phyloP scores from a whole-genome alignment of 2,329 filamentous ascomycete genomes.

The Penicillium sp. region DNA sequence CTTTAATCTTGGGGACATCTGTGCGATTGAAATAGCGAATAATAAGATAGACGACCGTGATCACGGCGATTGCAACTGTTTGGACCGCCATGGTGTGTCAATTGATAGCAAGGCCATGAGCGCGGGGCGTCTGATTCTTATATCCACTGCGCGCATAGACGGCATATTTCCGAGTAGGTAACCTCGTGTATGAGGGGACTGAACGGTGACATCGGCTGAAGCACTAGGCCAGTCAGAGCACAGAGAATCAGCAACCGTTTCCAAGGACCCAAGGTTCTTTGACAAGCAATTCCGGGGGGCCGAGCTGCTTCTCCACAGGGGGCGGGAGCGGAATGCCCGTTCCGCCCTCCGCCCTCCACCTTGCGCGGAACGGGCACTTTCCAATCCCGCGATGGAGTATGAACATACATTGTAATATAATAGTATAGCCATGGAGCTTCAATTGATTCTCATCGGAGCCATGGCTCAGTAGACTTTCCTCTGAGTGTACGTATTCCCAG shows the following conservation, averaged over 20 bases:
- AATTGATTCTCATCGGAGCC: too few species aligned
- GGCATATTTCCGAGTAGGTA: conserved; percentile 7
- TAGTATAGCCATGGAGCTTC: too few species aligned
- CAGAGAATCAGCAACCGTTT: conserved; percentile 1
- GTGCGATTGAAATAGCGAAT: conserved; percentile 52
- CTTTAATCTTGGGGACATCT: conserved; percentile 63
- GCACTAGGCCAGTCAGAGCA: neutral
- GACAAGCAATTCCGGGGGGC: neutral
- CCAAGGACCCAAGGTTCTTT: neutral
- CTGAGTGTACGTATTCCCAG: too few species aligned
- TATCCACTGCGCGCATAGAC: conserved; percentile 1
- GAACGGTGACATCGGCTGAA: neutral
- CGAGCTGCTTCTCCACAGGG: neutral
- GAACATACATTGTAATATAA: too few species aligned
- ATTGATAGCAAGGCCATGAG: neutral
- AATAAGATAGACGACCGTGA: conserved; percentile 42
- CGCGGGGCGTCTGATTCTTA: conserved; percentile 11
- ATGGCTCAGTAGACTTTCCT: too few species aligned
- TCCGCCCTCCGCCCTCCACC: conserved; percentile 14
- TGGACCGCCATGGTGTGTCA: conserved; percentile 31
- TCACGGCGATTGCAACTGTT: conserved; percentile 33
- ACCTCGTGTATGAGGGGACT: neutral
- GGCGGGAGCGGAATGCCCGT: conserved; percentile 9
- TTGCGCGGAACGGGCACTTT: neutral
- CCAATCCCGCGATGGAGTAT: too few species aligned